phyloP scores from a whole-genome alignment of 352 stramenopile species.

The Phytophthora tubulina region DNA sequence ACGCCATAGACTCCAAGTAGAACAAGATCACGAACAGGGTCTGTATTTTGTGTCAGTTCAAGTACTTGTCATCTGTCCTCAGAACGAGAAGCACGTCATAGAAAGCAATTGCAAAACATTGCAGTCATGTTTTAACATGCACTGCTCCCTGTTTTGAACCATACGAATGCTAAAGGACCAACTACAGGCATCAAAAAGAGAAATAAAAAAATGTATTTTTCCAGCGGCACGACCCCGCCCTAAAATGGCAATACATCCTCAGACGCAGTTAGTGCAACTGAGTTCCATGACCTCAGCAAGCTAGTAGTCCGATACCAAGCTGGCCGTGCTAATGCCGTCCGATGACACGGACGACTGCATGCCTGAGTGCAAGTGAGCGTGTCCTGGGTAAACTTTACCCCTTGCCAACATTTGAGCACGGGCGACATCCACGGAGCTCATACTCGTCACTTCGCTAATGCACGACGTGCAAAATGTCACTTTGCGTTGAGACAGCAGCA shows the following conservation, averaged over 20 bases:
- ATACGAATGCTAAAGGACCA: background rate
- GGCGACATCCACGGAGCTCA: constrained; percentile 41
- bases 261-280: background rate
- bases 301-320: constrained; percentile 23
- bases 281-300: background rate
- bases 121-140: background rate
- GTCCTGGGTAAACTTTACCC: constrained; percentile 25
- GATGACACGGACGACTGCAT: constrained; percentile 36
- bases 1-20: background rate
- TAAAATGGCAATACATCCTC: constrained; percentile 1
- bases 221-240: background rate
- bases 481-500: constrained; percentile 44
- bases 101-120: background rate
- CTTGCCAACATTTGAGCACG: constrained; percentile 46
- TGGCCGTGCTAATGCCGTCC: constrained; percentile 22
- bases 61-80: constrained; percentile 5
- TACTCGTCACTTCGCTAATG: constrained; percentile 42
- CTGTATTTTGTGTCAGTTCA: constrained; percentile 13
- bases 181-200: background rate
- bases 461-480: constrained; percentile 54
- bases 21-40: constrained; percentile 1
- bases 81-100: background rate
- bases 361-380: constrained; percentile 7
- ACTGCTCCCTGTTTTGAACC: background rate
- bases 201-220: background rate